These are phyloP conservation scores for Neurospora intermedia DNA, from an alignment of 495 filamentous ascomycete species.

Conservation along the genomic window DNA sequence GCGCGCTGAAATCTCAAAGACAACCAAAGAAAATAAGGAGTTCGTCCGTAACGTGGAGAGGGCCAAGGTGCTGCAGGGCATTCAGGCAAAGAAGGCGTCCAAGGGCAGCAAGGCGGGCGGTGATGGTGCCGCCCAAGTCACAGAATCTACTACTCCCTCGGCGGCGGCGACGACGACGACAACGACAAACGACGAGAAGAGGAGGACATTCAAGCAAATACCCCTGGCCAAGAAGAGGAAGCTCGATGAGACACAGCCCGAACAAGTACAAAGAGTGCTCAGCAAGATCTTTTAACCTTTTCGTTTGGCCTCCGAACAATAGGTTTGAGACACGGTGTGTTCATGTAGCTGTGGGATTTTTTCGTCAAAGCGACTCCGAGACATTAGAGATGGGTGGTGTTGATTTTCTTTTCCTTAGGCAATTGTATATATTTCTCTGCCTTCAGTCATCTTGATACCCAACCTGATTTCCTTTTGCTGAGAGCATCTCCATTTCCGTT, in stretches of 20 bases:
- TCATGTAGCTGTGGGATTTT: neutral
- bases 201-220: slow-evolving; percentile 68
- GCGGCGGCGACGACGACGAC: neutral
- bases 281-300: slow-evolving; percentile 63
- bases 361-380: neutral
- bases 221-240: slow-evolving; percentile 37
- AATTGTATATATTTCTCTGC: neutral
- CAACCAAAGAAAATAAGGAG: slow-evolving; percentile 70
- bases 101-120: slow-evolving; percentile 41
- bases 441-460: neutral
- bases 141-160: slow-evolving; percentile 1
- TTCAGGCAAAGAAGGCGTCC: slow-evolving; percentile 51
- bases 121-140: slow-evolving; percentile 11
- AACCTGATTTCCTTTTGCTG: neutral
- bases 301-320: neutral
- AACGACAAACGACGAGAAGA: slow-evolving; percentile 14
- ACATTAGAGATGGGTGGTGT: neutral
- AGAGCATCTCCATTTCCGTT: neutral
- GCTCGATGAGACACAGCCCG: slow-evolving; percentile 41
- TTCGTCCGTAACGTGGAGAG: slow-evolving; percentile 69
- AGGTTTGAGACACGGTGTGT: neutral
- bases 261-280: slow-evolving; percentile 65
- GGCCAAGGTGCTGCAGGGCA: slow-evolving; percentile 62
- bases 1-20: slow-evolving; percentile 68
- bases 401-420: neutral